These are phyloP conservation scores for Xanthoconium stramineum DNA, from an alignment of 768 basidiomycete genomes.

Conservation along the genomic window DNA sequence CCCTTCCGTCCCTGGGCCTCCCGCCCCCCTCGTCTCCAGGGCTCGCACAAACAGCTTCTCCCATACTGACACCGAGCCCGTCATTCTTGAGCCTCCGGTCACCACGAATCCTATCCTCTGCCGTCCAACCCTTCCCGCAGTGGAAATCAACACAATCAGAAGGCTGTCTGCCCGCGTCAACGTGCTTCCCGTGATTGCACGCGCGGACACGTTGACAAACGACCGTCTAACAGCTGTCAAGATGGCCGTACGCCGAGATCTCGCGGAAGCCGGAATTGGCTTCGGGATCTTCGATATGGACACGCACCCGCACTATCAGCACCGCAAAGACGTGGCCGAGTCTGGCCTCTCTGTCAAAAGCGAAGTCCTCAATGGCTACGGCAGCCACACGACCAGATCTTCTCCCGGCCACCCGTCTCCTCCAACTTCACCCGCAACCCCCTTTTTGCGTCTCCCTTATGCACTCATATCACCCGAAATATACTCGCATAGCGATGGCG, in stretches of 20 bases:
- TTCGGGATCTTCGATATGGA: constrained; percentile 88
- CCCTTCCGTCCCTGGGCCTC: constrained; percentile 61
- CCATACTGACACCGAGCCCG: constrained; percentile 67
- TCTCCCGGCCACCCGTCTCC: constrained; percentile 53
- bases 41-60: constrained; percentile 70
- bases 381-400: constrained; percentile 48
- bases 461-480: constrained; percentile 81
- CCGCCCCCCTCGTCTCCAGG: constrained; percentile 65
- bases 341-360: constrained; percentile 42
- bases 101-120: constrained; percentile 67
- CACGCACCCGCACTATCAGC: constrained; percentile 46
- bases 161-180: constrained; percentile 80
- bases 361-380: constrained; percentile 54
- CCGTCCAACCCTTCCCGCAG: constrained; percentile 62
- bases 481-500: constrained; percentile 83
- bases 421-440: constrained; percentile 61
- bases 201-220: constrained; percentile 77
- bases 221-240: constrained; percentile 79
- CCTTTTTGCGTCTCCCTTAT: constrained; percentile 71
- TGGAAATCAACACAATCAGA: constrained; percentile 76
- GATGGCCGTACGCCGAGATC: constrained; percentile 73
- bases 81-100: constrained; percentile 77
- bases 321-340: constrained; percentile 43
- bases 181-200: constrained; percentile 81
- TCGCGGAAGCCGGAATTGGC: constrained; percentile 82